These are phyloP conservation scores for Coniferiporia weirii DNA, from an alignment of 1,284 basidiomycete species.

Conservation along the genomic window DNA sequence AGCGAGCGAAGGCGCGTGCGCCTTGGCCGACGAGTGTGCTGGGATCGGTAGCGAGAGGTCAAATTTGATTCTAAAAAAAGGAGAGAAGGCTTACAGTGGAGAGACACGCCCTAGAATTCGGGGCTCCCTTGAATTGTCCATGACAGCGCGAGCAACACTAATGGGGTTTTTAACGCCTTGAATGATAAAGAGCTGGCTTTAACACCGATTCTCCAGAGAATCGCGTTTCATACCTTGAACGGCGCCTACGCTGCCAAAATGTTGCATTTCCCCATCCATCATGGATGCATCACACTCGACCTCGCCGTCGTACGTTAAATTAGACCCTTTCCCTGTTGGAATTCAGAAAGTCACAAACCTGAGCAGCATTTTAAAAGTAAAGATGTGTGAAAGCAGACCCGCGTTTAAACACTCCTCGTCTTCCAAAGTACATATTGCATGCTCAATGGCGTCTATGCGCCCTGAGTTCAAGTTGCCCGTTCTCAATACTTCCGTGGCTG, in stretches of 20 bases:
- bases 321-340: slow-evolving; percentile 61
- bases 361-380: not conserved
- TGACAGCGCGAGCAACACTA: slow-evolving; percentile 45
- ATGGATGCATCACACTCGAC: slow-evolving; percentile 77
- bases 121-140: slow-evolving; percentile 44
- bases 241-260: slow-evolving; percentile 68
- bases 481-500: not conserved
- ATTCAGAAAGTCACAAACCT: not conserved
- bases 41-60: not conserved
- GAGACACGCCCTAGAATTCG: slow-evolving; percentile 59
- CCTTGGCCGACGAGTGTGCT: slow-evolving; percentile 49
- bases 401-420: slow-evolving; percentile 61
- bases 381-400: slow-evolving; percentile 33
- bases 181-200: not conserved
- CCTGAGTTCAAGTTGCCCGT: slow-evolving; percentile 19
- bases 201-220: slow-evolving; percentile 7
- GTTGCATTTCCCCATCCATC: slow-evolving; percentile 47
- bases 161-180: slow-evolving; percentile 67
- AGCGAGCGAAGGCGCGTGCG: slow-evolving; percentile 43
- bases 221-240: slow-evolving; percentile 43
- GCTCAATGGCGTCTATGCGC: slow-evolving; percentile 42
- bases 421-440: slow-evolving; percentile 53
- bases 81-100: slow-evolving; percentile 45
- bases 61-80: not conserved
- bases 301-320: slow-evolving; percentile 58